Evolutionary conservation across 2,329 filamentous ascomycete genomes (phyloP), one percentile per base, ranked within the genome.

Genomic region (Colletotrichum sp.): DNA sequence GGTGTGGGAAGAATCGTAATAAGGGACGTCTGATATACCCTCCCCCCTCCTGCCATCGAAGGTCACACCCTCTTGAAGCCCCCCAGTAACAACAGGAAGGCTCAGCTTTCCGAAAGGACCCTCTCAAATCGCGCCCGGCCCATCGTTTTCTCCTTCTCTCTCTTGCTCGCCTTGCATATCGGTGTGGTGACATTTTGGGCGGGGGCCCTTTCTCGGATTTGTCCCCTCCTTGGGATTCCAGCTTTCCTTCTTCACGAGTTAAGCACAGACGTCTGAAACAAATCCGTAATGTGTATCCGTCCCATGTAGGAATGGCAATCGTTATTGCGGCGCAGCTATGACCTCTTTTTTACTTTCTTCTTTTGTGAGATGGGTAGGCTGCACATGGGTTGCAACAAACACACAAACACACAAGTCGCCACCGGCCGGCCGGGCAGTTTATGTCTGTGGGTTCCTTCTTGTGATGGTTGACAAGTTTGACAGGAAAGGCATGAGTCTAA

Each of bases 161-260:
- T 55, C 62, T 24, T 55, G 36, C 39, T 48, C 39, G 39, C 39
- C 39, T 48, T 67, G 55, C 63, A 64, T 48, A 63, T 28, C 34
- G 52, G 73, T 65, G 52, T 36, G 70, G 70, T 75, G 70, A 69
- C 73, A 75, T 75, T 24, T 48, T 52, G 62, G 18, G 18, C n/a
- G 59, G 28, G 26, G 52, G 34, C 55, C 32, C 59, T 68, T 39
- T 36, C 30, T 57, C 67, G 44, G 70, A 60, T 28, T 26, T 44
- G 39, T 48, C 39, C 39, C 39, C 39, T 48, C 39, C 39, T 48
- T 48, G 18, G 39, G 18, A 48, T 48, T 48, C 18, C 39, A 48
- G 3, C 39, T 48, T 48, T 48, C 9, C 39, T 48, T 48, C 39
- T 44, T 48, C 39, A 48, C 18, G 16, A 15, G 62, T 39, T 44